These are phyloP conservation scores for Chalaropsis thielavioides DNA, from an alignment of 2,329 filamentous ascomycete genomes.

Conservation along the genomic window DNA sequence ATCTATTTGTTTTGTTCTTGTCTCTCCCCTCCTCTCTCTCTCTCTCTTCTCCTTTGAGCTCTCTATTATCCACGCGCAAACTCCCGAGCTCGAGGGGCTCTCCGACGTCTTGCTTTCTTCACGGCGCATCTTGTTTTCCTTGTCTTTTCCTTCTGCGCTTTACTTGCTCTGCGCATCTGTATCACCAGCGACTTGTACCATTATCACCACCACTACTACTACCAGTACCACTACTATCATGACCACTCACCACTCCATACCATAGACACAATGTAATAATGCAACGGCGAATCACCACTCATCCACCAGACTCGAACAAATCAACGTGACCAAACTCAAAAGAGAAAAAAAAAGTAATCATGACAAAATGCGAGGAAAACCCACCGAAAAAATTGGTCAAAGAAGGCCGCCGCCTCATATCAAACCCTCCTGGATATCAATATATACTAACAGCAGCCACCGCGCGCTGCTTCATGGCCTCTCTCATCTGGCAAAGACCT, in stretches of 20 bases:
- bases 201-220: not conserved
- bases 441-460: not conserved
- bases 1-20: not conserved
- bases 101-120: too few relatives aligned
- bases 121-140: not conserved
- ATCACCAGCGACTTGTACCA: not conserved
- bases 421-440: not conserved
- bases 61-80: too few relatives aligned
- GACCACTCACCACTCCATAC: not conserved
- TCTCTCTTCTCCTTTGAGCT: too few relatives aligned
- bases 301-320: too few relatives aligned
- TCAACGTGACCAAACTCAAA: not conserved
- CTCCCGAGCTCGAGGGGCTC: too few relatives aligned
- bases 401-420: not conserved
- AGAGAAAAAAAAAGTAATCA: not conserved
- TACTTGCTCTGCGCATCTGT: not conserved
- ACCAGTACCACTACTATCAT: not conserved
- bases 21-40: not conserved
- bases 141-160: not conserved
- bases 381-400: not conserved
- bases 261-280: slow-evolving; percentile 3
- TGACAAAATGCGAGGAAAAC: not conserved
- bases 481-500: slow-evolving; percentile 59
- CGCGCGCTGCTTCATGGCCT: too few relatives aligned
- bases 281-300: not conserved